These are phyloP conservation scores for Brassica rapa DNA, from an alignment of 345 rosid genomes.

Conservation along the genomic window DNA sequence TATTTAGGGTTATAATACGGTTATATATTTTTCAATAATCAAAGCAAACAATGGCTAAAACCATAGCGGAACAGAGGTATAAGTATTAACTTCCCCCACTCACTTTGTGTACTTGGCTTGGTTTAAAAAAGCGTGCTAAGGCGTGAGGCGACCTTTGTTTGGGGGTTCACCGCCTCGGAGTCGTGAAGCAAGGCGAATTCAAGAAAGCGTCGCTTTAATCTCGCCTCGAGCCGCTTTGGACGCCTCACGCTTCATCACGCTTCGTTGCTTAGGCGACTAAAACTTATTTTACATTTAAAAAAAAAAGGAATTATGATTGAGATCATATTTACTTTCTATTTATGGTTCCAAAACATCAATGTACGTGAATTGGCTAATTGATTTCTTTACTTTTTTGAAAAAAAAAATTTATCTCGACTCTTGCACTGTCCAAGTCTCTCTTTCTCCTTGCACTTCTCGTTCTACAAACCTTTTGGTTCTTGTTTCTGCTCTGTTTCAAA, in stretches of 20 bases:
- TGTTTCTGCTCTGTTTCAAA: background rate
- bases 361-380: background rate
- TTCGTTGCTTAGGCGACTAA: background rate
- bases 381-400: background rate
- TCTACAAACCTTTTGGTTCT: background rate
- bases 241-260: background rate
- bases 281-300: background rate
- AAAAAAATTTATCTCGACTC: background rate
- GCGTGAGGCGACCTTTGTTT: background rate
- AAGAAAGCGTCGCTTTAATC: background rate
- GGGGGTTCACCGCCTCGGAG: background rate
- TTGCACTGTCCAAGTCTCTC: background rate
- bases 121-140: background rate
- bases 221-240: background rate
- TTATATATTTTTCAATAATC: no score
- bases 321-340: background rate
- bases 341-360: background rate
- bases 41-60: background rate
- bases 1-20: background rate
- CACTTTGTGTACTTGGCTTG: conserved; percentile 70
- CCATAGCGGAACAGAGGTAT: background rate
- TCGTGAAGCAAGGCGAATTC: background rate
- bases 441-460: background rate
- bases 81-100: background rate
- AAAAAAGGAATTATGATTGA: no score